phyloP scores from a whole-genome alignment of 371 early-diverging fungal species.

The Mucor lusitanicus region DNA sequence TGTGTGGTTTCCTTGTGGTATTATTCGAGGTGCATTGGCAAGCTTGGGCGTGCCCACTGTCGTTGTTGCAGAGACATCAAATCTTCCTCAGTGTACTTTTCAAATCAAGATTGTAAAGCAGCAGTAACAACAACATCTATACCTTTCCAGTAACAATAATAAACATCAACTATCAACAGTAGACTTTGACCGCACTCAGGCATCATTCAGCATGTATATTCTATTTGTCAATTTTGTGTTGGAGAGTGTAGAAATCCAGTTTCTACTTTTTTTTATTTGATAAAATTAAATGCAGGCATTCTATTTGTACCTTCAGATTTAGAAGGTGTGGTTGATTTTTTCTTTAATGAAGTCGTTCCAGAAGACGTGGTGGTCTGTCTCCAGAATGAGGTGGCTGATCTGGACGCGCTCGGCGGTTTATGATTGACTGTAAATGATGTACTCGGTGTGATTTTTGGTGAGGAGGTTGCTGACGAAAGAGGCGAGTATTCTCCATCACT shows the following conservation, averaged over 20 bases:
- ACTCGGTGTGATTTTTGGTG: slow-evolving; percentile 6
- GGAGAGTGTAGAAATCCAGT: slow-evolving; percentile 9
- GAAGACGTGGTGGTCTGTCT: slow-evolving; percentile 8
- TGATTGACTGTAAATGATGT: background rate
- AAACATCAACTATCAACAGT: background rate
- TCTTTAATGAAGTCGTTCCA: background rate
- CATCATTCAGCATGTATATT: no score
- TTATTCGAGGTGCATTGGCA: slow-evolving; percentile 90
- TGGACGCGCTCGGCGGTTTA: background rate
- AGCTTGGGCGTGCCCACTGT: slow-evolving; percentile 86
- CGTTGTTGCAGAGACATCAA: slow-evolving; percentile 87
- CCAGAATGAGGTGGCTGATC: slow-evolving; percentile 17
- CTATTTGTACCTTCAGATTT: slow-evolving; percentile 10
- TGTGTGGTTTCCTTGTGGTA: slow-evolving; percentile 94
- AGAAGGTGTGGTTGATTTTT: slow-evolving; percentile 7
- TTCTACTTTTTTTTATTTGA: slow-evolving; percentile 13
- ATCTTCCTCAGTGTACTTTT: slow-evolving; percentile 84
- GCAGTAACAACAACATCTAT: slow-evolving; percentile 20
- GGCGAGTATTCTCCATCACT: slow-evolving; percentile 7
- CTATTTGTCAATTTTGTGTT: no score
- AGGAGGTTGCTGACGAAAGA: background rate
- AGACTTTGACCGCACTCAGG: no score
- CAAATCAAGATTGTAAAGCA: slow-evolving; percentile 63
- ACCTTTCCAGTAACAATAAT: background rate
- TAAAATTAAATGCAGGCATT: slow-evolving; percentile 10